Evolutionary conservation across 495 filamentous ascomycete genomes (phyloP).

Genomic region (Extremus antarcticus): DNA sequence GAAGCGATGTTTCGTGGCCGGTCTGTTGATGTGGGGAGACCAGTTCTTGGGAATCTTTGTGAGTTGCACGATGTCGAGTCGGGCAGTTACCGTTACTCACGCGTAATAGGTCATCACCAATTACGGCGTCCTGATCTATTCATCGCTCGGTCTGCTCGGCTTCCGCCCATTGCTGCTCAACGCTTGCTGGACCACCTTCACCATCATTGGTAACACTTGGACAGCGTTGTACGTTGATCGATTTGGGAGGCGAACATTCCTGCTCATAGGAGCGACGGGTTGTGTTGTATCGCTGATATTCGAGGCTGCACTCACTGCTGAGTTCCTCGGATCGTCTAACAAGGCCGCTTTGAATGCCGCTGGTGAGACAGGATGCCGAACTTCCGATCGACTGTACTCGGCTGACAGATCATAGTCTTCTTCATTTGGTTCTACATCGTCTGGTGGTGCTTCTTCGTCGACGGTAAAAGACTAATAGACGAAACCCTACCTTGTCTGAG

Average conservation of each 20-base stretch:
- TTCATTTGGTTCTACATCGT: slow-evolving; percentile 40
- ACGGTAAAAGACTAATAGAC: no score
- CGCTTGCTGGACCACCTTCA: slow-evolving; percentile 38
- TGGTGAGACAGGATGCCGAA: not conserved
- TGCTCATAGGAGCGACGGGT: slow-evolving; percentile 35
- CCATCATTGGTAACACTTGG: slow-evolving; percentile 38
- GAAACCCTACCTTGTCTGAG: no score
- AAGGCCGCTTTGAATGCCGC: slow-evolving; percentile 37
- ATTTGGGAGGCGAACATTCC: slow-evolving; percentile 37
- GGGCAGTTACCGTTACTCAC: not conserved
- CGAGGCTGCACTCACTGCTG: slow-evolving; percentile 34
- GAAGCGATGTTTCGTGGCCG: slow-evolving; percentile 29
- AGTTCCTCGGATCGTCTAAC: slow-evolving; percentile 36
- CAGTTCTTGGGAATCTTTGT: slow-evolving; percentile 31
- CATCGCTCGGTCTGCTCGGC: slow-evolving; percentile 35
- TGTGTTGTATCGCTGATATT: slow-evolving; percentile 33
- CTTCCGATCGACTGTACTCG: no score
- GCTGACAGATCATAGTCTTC: no score
- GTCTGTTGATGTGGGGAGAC: slow-evolving; percentile 18
- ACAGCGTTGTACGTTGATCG: slow-evolving; percentile 39
- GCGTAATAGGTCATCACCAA: slow-evolving; percentile 30
- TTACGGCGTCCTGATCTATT: slow-evolving; percentile 42
- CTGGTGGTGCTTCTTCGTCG: slow-evolving; percentile 39
- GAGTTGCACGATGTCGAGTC: slow-evolving; percentile 5
- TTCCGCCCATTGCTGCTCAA: slow-evolving; percentile 39